Evolutionary conservation across 2,329 filamentous ascomycete species (phyloP), one percentile per base, ranked within the genome.

Genomic region (Fusarium kyushuense): DNA sequence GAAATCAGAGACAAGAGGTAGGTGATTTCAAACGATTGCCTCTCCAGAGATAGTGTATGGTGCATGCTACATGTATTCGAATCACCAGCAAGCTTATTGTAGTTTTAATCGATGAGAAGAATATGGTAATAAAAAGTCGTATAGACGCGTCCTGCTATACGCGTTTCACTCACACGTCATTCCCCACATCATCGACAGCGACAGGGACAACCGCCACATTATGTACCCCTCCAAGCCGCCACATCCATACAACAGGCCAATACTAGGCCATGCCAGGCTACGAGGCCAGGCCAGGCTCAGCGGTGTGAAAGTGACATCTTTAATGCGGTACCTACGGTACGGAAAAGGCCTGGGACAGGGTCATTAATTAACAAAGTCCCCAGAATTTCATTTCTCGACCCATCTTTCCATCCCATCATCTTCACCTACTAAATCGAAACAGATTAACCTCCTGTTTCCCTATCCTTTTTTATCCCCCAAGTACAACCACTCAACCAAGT

Each of bases 301-400:
- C 67, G 67, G 67, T 70, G 67, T 70, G 63, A 64, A 64, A 57
- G 67, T 70, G 66, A 63, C 66, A 69, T 69, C 53, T 61, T 55
- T 63, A 47, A 36, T 52, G 33, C 48, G 21, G 41, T 47, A 62
- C 53, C 54, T 53, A 42, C 21, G 25, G 36, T 43, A 53, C 35
- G 25, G 35, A 42, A 42, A 25, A 54, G 58, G 29, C 47, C 42
- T 52, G 30, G 54, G 46, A 51, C 47, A 42, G 29, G 46, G 23
- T 51, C 43, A 29, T 65, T 68, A 69, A 69, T 67, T 62, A 69
- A 68, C 52, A 45, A 63, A 49, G 52, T 57, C 61, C 65, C 65
- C 65, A 68, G 65, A 67, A 58, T 54, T 66, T 61, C 46, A 54
- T 63, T 69, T 69, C 65, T 69, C 66, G 66, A 69, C 65, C 66